Evolutionary conservation across 1,139 yeast species (phyloP), one percentile per base, ranked within the genome.

Genomic region (Geotrichum reessii): DNA sequence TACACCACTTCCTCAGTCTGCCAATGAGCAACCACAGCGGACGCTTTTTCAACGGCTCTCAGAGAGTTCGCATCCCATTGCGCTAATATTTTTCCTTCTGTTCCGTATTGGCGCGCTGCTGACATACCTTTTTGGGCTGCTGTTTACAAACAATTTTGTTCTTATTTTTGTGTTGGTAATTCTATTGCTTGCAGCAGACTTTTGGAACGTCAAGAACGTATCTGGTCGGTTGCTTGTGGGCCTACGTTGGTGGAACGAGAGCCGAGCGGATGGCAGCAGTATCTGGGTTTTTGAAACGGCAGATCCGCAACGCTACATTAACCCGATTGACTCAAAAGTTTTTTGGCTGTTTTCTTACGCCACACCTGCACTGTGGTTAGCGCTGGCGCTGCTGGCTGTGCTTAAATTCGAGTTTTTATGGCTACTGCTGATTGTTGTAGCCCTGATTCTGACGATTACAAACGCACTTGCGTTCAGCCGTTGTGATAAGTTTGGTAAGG

Each of bases 191-290:
- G 87, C 96, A 0, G 90, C 90, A 1, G 99, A 93, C 71, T 93
- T 93, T 69, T 93, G 97, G 96, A 87, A 89, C 68, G 84, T 90
- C 50, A 93, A 93, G 69, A 93, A 93, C 71, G 88, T 93, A 17
- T 79, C 95, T 17, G 99, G 99, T 0, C 77, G 98, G 62, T 79
- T 89, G 58, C 74, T 93, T 59, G 98, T 93, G 6, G 98, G 97
- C 0, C 78, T 93, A 63, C 80, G 99, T 65, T 92, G 97, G 97
- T 91, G 97, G 96, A 90, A 89, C 70, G 84, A 65, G 67, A 76
- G 76, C 0, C 63, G 73, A 1, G 63, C 63, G 4, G 69, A 72
- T 12, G 92, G 93, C 46, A 86, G 85, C 63, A 85, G 88, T 62
- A 82, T 86, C 21, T 89, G 96, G 96, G 95, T 89, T 21, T 89